Evolutionary conservation across 1,284 basidiomycete species (phyloP), one percentile per base, ranked within the genome.

Genomic region (Pseudozyma pruni): DNA sequence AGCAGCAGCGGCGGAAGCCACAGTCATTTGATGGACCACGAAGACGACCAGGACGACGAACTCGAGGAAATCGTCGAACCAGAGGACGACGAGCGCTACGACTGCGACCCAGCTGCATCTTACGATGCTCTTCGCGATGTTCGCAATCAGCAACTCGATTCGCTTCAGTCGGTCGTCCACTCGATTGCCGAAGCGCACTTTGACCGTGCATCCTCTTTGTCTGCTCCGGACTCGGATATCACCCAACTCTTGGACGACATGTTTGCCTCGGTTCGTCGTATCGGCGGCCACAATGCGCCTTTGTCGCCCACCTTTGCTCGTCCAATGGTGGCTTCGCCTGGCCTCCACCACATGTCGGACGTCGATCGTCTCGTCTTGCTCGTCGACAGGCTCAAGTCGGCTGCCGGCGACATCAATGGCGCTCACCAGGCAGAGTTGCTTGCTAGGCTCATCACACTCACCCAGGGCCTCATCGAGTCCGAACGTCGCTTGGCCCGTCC

Each of bases 61-160:
- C 55, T 66, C 33, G 62, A 66, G 25, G 62, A 66, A 38, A 66
- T 66, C n/a, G 55, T 35, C 16, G 61, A 64, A 3, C 50, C 55
- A 9, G 55, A 66, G n/a, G 10, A 4, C 23, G n/a, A 23, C 16
- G 11, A n/a, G n/a, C n/a, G n/a, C n/a, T n/a, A 34, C 34, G 51
- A 51, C 14, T 32, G 27, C n/a, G 45, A 66, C 16, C 46, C 29
- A 31, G 31, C 42, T n/a, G 20, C 55, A 2, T 33, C 25, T 25
- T 51, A 51, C 41, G 51, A 58, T 27, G 49, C 46, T 14, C 38
- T 66, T 33, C 47, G 62, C 20, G 59, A 63, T 19, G 16, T 60
- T 17, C 60, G 60, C 31, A 59, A 59, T 14, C 51, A 52, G 43
- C 60, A 61, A 41, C 55, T 70, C 32, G 67, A 70, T 8, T 47